A percentile compares a stretch with the other conserved stretches of the same genome.
Conservation (phyloP, 306 rosid genomes). For the Lablab purpureus region DNA sequence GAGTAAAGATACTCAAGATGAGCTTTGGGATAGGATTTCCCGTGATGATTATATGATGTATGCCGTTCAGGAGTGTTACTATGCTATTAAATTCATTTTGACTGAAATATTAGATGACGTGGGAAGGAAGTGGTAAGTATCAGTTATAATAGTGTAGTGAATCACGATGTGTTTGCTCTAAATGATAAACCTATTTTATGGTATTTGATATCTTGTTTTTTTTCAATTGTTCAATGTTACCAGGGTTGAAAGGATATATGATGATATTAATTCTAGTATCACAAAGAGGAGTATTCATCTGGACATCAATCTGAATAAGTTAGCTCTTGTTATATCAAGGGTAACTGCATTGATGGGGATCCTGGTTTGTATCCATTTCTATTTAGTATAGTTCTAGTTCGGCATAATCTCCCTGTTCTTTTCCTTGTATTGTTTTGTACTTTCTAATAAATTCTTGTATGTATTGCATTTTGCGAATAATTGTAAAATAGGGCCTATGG, state of each 20-base stretch:
- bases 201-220: conserved; percentile 28
- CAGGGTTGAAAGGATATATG: conserved; percentile 87
- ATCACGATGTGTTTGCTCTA: conserved; percentile 9
- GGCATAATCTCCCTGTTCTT: conserved; percentile 6
- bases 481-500: not conserved
- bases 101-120: conserved; percentile 76
- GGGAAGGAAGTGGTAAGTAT: conserved; percentile 84
- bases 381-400: not conserved
- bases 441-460: conserved; percentile 4
- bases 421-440: not conserved
- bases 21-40: conserved; percentile 87
- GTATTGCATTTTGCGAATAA: not conserved
- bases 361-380: conserved; percentile 65
- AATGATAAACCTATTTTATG: conserved; percentile 15
- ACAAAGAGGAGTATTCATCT: conserved; percentile 44
- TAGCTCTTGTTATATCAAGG: conserved; percentile 87
- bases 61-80: conserved; percentile 95
- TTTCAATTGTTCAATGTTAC: conserved; percentile 44
- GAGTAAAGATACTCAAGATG: conserved; percentile 72
- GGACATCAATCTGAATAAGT: conserved; percentile 67
- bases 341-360: conserved; percentile 88
- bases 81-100: conserved; percentile 66
- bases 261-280: conserved; percentile 66
- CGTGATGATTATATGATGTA: conserved; percentile 93
- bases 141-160: conserved; percentile 5